Evolutionary conservation across 1,139 yeast genomes (phyloP).

Genomic region (Tardiomyces digboiensis): DNA sequence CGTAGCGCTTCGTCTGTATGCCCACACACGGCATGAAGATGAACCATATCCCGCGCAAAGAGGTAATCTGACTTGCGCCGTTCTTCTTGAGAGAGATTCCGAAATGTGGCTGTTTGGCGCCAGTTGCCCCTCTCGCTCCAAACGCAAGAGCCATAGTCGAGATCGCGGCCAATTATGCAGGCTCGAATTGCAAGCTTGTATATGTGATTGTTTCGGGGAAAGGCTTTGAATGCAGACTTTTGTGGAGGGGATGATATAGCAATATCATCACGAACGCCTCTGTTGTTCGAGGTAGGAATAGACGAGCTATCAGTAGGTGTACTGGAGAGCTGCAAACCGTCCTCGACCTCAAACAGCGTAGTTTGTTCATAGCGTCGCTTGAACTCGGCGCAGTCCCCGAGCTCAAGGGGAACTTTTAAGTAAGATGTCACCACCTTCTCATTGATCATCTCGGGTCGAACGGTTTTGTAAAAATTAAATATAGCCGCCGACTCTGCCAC

Average conservation of each 20-base stretch:
- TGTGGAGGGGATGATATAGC: too few species aligned
- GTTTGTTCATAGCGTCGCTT: slow-evolving; percentile 37
- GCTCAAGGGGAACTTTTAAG: slow-evolving; percentile 43
- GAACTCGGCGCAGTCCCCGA: slow-evolving; percentile 42
- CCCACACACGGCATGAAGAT: slow-evolving; percentile 41
- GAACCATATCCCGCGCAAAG: slow-evolving; percentile 60
- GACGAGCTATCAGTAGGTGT: too few species aligned
- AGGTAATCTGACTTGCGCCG: slow-evolving; percentile 51
- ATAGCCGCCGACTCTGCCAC: slow-evolving; percentile 74
- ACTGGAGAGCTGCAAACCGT: too few species aligned
- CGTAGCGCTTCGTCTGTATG: slow-evolving; percentile 61
- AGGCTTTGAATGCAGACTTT: too few species aligned
- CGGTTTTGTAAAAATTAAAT: slow-evolving; percentile 45
- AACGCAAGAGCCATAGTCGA: slow-evolving; percentile 48
- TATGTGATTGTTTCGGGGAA: slow-evolving; percentile 41
- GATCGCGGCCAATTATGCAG: slow-evolving; percentile 38
- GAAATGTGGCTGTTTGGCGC: slow-evolving; percentile 47
- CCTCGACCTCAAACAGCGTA: slow-evolving; percentile 33
- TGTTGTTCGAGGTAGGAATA: too few species aligned
- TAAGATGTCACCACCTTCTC: slow-evolving; percentile 32
- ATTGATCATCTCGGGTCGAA: slow-evolving; percentile 36
- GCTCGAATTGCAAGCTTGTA: slow-evolving; percentile 61
- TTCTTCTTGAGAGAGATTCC: slow-evolving; percentile 26
- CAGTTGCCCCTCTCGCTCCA: slow-evolving; percentile 76
- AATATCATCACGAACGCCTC: too few species aligned